Percentiles rank a stretch among this genome's conserved stretches.
These are phyloP conservation scores for Cladosporium sp. DNA, from an alignment of 2,329 filamentous ascomycete genomes.

Conservation along the genomic window DNA sequence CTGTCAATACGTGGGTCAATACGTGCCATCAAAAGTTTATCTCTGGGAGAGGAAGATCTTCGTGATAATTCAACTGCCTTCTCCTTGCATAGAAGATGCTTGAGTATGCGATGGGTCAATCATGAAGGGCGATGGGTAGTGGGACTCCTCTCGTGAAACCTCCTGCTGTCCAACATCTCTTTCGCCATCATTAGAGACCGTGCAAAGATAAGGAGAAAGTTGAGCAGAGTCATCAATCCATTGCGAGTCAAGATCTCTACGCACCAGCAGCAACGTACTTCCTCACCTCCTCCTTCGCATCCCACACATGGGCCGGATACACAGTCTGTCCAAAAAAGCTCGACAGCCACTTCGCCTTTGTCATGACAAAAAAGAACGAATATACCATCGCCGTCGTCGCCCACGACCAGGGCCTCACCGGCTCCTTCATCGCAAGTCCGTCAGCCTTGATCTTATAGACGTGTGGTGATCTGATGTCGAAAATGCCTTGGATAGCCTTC, in stretches of 20 bases:
- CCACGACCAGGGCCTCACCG: conserved; percentile 4
- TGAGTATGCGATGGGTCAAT: no score
- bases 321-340: neutral
- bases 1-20: no score
- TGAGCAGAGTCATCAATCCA: neutral
- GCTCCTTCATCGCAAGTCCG: conserved; percentile 1
- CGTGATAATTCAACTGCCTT: no score
- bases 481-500: conserved; percentile 17
- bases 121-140: no score
- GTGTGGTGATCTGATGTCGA: conserved; percentile 8
- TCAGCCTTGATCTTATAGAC: neutral
- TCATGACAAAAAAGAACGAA: conserved; percentile 3
- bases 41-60: no score
- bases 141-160: no score
- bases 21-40: no score
- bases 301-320: neutral
- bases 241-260: neutral
- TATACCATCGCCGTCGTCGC: neutral
- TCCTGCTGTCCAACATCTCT: no score
- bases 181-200: no score
- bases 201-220: no score
- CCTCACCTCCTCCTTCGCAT: neutral
- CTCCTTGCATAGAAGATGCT: no score
- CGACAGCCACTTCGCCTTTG: conserved; percentile 1
- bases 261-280: neutral